phyloP scores from a whole-genome alignment of 768 basidiomycete genomes.

The Podaxis sp. region DNA sequence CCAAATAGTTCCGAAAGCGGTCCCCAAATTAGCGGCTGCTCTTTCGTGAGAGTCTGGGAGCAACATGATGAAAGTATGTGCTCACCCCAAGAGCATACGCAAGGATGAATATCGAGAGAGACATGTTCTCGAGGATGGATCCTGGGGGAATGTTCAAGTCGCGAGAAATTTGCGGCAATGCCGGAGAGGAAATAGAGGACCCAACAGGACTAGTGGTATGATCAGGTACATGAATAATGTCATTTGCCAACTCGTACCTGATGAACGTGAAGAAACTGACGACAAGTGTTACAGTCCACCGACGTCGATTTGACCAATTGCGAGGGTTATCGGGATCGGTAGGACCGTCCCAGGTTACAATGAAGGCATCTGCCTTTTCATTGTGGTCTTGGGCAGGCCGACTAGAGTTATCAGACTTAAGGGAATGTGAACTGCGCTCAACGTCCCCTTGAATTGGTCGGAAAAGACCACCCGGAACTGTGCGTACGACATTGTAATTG shows the following conservation, averaged over 20 bases:
- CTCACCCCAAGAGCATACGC: slow-evolving; percentile 32
- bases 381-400: background rate
- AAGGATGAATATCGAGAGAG: slow-evolving; percentile 38
- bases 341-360: slow-evolving; percentile 52
- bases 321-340: slow-evolving; percentile 55
- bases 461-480: slow-evolving; percentile 1
- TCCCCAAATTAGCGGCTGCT: slow-evolving; percentile 32
- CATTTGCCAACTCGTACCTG: slow-evolving; percentile 65
- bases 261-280: slow-evolving; percentile 69
- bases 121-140: slow-evolving; percentile 33
- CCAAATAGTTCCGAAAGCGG: slow-evolving; percentile 37
- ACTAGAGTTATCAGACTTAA: background rate
- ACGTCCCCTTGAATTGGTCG: background rate
- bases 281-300: slow-evolving; percentile 61
- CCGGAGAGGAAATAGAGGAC: slow-evolving; percentile 28
- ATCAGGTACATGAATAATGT: slow-evolving; percentile 46
- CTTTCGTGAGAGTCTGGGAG: background rate
- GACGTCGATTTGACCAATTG: slow-evolving; percentile 54
- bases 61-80: slow-evolving; percentile 2
- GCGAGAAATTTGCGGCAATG: slow-evolving; percentile 23
- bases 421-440: background rate
- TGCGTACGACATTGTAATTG: background rate
- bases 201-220: slow-evolving; percentile 23
- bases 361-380: background rate
- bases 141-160: slow-evolving; percentile 24